Conservation (phyloP, 2,329 filamentous ascomycete genomes). For the Zasmidium citrigriseum region DNA sequence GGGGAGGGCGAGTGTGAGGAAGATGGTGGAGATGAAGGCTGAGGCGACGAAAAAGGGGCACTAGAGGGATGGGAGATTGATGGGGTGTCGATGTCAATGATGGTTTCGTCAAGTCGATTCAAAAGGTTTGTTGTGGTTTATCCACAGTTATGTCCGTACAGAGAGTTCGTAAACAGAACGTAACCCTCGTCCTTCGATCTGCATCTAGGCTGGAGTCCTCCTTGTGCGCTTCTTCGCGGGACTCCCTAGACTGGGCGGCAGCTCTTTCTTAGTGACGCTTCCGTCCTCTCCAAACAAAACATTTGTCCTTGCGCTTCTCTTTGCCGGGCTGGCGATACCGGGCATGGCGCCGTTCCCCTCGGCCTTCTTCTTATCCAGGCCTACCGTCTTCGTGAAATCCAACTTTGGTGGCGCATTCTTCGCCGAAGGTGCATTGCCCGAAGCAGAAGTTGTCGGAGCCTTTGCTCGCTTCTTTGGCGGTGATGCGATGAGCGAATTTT, state of each 20-base stretch:
- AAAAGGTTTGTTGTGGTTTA: too few relatives aligned
- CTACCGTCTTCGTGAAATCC: conserved; percentile 22
- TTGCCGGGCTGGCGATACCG: conserved; percentile 32
- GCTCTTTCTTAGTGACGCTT: conserved; percentile 5
- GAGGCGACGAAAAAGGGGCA: conserved; percentile 13
- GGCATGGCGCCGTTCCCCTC: conserved; percentile 9
- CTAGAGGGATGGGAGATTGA: background rate
- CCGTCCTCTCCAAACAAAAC: background rate
- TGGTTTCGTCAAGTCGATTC: background rate
- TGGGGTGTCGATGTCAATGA: background rate
- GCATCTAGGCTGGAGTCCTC: conserved; percentile 2
- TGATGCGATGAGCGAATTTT: conserved; percentile 29
- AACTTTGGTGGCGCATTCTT: conserved; percentile 27
- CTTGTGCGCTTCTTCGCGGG: conserved; percentile 29
- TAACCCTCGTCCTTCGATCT: background rate
- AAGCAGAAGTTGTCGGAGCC: conserved; percentile 6
- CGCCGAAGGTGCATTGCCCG: conserved; percentile 2
- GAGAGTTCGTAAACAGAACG: background rate
- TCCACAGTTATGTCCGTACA: background rate
- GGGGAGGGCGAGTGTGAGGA: conserved; percentile 30
- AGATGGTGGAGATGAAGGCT: conserved; percentile 28
- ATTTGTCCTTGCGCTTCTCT: conserved; percentile 29
- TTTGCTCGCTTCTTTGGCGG: conserved; percentile 31
- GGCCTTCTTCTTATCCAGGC: conserved; percentile 3
- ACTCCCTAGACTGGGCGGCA: conserved; percentile 21